A percentile compares a stretch with the other conserved stretches of the same genome.
Conservation (phyloP, 345 rosid genomes). For the Lepidium aucheri region DNA sequence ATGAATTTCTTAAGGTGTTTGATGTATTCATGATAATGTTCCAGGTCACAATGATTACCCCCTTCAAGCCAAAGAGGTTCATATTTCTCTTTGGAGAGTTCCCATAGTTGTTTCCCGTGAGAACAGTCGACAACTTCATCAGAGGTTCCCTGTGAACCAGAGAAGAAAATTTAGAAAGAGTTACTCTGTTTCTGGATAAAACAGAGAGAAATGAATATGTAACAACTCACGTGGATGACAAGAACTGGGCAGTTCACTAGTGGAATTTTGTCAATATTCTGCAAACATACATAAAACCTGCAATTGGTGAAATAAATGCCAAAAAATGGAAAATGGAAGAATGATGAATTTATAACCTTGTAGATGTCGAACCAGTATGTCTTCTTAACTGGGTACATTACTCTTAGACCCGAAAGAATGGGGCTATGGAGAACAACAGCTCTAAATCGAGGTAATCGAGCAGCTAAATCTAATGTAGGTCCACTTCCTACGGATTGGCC, state of each 20-base stretch:
- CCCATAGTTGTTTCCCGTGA: conserved; percentile 95
- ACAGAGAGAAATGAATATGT: background rate
- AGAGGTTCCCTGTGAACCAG: conserved; percentile 63
- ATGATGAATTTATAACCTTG: conserved; percentile 45
- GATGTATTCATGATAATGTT: conserved; percentile 74
- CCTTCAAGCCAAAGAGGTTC: conserved; percentile 97
- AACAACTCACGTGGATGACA: conserved; percentile 87
- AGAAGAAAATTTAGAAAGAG: background rate
- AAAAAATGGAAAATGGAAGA: background rate
- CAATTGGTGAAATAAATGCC: background rate
- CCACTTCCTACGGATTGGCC: conserved; percentile 99
- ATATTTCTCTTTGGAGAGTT: conserved; percentile 77
- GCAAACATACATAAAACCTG: conserved; percentile 24
- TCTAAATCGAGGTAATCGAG: conserved; percentile 63
- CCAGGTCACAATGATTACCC: conserved; percentile 87
- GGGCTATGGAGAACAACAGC: conserved; percentile 97
- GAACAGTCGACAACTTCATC: conserved; percentile 96
- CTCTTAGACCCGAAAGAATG: conserved; percentile 91
- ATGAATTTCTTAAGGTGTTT: conserved; percentile 92
- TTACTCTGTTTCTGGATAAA: background rate
- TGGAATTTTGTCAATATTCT: conserved; percentile 96
- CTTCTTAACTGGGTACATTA: conserved; percentile 96
- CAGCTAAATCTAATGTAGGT: conserved; percentile 88
- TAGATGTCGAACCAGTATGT: conserved; percentile 97
- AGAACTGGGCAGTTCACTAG: conserved; percentile 91